phyloP scores from a whole-genome alignment of 208 protist species.

The Acanthamoeba lenticulata region DNA sequence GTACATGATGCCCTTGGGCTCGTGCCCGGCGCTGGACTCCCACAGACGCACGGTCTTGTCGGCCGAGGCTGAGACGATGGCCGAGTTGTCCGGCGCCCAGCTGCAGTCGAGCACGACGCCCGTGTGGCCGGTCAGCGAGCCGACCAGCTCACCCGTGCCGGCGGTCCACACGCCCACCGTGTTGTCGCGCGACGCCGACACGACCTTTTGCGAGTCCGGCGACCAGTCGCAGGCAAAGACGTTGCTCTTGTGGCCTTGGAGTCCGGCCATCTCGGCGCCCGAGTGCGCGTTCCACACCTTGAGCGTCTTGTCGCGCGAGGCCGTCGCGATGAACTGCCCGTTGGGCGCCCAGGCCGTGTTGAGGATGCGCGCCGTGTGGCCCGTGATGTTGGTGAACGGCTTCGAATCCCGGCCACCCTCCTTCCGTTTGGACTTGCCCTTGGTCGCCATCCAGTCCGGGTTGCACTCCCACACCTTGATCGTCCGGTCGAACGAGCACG shows the following conservation, averaged over 20 bases:
- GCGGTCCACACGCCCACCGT: constrained; percentile 74
- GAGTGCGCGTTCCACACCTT: constrained; percentile 72
- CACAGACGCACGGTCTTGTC: constrained; percentile 51
- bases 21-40: background rate
- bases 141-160: background rate
- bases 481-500: constrained; percentile 66
- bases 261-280: constrained; percentile 27
- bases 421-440: background rate
- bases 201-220: constrained; percentile 70
- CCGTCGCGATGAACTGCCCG: constrained; percentile 70
- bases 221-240: constrained; percentile 70
- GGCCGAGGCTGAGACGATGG: background rate
- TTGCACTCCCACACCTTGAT: constrained; percentile 37
- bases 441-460: background rate
- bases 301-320: constrained; percentile 65
- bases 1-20: constrained; percentile 20
- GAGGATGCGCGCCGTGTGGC: background rate
- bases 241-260: constrained; percentile 65
- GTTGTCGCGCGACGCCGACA: constrained; percentile 66
- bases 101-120: background rate
- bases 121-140: background rate
- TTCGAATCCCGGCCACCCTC: background rate
- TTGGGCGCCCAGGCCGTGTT: background rate
- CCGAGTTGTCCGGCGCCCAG: constrained; percentile 1
- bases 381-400: constrained; percentile 57